Base-by-base conservation (phyloP, 805 yeast genomes). In the Starmerella powellii region DNA sequence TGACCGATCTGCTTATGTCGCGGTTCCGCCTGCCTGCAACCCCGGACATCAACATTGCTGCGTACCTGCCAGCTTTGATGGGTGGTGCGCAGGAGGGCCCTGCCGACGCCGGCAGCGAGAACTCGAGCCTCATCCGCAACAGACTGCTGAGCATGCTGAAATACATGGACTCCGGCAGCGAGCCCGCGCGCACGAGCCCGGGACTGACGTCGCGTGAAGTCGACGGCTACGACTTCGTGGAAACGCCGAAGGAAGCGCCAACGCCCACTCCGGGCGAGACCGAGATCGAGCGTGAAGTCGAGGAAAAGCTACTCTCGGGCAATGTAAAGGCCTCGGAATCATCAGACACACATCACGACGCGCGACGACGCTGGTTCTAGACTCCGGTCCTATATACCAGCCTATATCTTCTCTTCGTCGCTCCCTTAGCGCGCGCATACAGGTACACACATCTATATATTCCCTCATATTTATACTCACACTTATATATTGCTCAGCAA, bases 21-120 rank as follows among this genome's bases (percentile, higher is more conserved):
- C 48, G 52, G 27, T 57, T 58, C 51, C 44, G 59, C 20, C 48
- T 48, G 33, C 53, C 59, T 4, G 46, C 47, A 5, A 43, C 45
- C 37, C 45, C 52, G 1, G 55, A 50, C 34, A 12, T 38, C 28
- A 46, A 54, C 34, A 39, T 56, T 23, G 31, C 48, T 12, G 48
- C 55, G 24, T 46, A 46, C 37, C 31, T 46, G 33, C 50, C 50
- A 8, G 30, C 43, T 4, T 21, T 46, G 12, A 26, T 40, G 18
- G 41, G 45, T 16, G 34, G 31, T 16, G 20, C 10, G 21, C 15
- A 21, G 20, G 27, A 31, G 17, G 36, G 33, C n/a, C 13, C n/a
- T 10, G 40, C 19, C 16, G 27, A 18, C 27, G 31, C n/a, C 10
- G 21, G 12, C 20, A 16, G 32, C n/a, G 47, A 44, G 33, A 24